Evolutionary conservation across 768 basidiomycete species (phyloP), one percentile per base, ranked within the genome.

Genomic region (Solioccasus polychromus): DNA sequence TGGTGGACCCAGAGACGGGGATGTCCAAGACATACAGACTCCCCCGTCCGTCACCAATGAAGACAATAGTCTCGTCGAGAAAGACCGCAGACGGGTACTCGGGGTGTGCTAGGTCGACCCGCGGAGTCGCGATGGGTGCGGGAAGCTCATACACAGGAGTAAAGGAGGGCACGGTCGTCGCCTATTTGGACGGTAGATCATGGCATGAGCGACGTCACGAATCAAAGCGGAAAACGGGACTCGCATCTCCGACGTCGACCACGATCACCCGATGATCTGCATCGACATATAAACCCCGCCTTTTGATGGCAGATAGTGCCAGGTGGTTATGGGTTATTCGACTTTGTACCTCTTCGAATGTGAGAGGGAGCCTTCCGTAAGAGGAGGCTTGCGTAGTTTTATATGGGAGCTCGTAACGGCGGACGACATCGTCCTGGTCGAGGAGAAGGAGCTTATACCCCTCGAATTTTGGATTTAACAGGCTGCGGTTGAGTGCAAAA

Each of bases 241-340:
- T 71, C 67, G 88, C 88, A 69, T 72, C 61, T 52, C 75, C 64
- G 35, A 88, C 41, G 32, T 75, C 70, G n/a, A 87, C 69, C 6
- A 78, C 54, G 38, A 89, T 71, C 10, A 91, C 78, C 42, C 71
- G 75, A 43, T 77, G 75, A 4, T 78, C 71, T 26, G 75, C 69
- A 55, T 92, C 90, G 20, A 92, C 67, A 55, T 91, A 93, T 22
- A 82, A 66, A 3, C 80, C 80, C 19, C 71, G 70, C 18, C 70
- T 66, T 10, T 71, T 69, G 28, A 72, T 61, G 14, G 61, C 59
- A 17, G 77, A 75, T 3, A 79, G 65, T 11, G 74, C 67, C 12
- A 93, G 74, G 59, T 93, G 91, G 54, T 93, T 92, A 63, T 92
- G 87, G 14, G 83, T 77, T 48, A 93, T 88, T 39, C 91, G 74